Evolutionary conservation across 768 basidiomycete species (phyloP).

Genomic region (Rhizopogon sp.): DNA sequence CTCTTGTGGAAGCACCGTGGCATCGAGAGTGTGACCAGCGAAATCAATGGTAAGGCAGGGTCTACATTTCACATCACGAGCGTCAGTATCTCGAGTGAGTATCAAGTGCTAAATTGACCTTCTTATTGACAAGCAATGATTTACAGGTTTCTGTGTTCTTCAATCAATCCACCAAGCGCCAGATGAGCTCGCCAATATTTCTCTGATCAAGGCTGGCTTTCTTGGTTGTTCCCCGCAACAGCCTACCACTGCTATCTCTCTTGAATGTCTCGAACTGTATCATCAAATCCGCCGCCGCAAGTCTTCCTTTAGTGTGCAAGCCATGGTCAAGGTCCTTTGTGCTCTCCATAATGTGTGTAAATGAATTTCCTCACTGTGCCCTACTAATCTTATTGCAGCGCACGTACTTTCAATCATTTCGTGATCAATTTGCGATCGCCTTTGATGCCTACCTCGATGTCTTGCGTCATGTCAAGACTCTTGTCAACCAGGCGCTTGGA

Average conservation of each 20-base stretch:
- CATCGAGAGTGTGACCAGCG: no score
- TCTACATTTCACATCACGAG: no score
- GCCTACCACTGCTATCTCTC: conserved; percentile 16
- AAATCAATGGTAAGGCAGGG: no score
- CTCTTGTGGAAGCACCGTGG: no score
- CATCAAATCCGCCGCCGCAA: conserved; percentile 8
- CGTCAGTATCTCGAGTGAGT: no score
- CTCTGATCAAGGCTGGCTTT: background rate
- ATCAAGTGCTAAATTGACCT: no score
- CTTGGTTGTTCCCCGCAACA: background rate
- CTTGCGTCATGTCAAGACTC: conserved; percentile 11
- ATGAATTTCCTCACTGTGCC: conserved; percentile 15
- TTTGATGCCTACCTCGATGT: conserved; percentile 34
- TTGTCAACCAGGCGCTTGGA: conserved; percentile 22
- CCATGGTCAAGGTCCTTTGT: conserved; percentile 22
- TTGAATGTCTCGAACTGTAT: conserved; percentile 21
- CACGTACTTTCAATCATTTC: background rate
- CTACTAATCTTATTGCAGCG: conserved; percentile 18
- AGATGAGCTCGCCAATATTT: no score
- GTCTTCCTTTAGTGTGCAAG: conserved; percentile 22
- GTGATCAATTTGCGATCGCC: conserved; percentile 20
- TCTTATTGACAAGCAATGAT: no score
- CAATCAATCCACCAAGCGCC: no score
- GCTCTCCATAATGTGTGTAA: conserved; percentile 16
- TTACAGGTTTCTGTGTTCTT: no score